These are phyloP conservation scores for Pseudomonodictys pantanalensis DNA, from an alignment of 495 filamentous ascomycete species.

Conservation along the genomic window DNA sequence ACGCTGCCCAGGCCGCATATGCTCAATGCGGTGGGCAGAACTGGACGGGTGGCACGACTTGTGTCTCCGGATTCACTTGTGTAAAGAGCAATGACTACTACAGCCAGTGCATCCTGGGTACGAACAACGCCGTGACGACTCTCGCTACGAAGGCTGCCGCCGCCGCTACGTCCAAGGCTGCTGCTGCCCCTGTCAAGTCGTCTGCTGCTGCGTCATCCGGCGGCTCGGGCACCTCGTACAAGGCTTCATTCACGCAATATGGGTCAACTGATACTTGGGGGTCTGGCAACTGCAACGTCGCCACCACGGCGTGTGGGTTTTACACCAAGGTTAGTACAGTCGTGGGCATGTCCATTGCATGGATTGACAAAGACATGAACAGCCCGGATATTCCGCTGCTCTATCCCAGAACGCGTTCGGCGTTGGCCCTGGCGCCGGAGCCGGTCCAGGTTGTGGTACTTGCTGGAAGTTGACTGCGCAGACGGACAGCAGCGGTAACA, in stretches of 20 bases:
- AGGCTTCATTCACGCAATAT: slow-evolving; percentile 30
- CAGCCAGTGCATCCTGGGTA: too few relatives aligned
- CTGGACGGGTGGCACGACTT: too few relatives aligned
- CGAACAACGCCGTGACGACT: too few relatives aligned
- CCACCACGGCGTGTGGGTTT: slow-evolving; percentile 32
- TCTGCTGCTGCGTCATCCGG: too few relatives aligned
- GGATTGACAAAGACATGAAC: background rate
- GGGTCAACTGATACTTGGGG: slow-evolving; percentile 26
- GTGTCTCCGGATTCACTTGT: too few relatives aligned
- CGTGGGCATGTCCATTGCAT: background rate
- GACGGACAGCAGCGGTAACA: slow-evolving; percentile 33
- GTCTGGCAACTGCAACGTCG: slow-evolving; percentile 32
- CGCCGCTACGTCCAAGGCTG: too few relatives aligned
- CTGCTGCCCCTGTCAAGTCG: too few relatives aligned
- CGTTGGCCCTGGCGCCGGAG: slow-evolving; percentile 38
- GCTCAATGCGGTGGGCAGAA: too few relatives aligned
- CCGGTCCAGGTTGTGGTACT: slow-evolving; percentile 41
- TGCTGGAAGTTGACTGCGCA: slow-evolving; percentile 38
- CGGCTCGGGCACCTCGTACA: slow-evolving; percentile 12
- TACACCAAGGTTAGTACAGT: slow-evolving; percentile 17
- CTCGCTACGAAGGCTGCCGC: too few relatives aligned
- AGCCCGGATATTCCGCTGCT: slow-evolving; percentile 36
- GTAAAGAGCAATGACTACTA: too few relatives aligned
- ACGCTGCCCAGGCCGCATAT: too few relatives aligned
- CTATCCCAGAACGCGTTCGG: slow-evolving; percentile 43